Conservation (phyloP, 2,329 filamentous ascomycete genomes). For the Aspergillus hortae region DNA sequence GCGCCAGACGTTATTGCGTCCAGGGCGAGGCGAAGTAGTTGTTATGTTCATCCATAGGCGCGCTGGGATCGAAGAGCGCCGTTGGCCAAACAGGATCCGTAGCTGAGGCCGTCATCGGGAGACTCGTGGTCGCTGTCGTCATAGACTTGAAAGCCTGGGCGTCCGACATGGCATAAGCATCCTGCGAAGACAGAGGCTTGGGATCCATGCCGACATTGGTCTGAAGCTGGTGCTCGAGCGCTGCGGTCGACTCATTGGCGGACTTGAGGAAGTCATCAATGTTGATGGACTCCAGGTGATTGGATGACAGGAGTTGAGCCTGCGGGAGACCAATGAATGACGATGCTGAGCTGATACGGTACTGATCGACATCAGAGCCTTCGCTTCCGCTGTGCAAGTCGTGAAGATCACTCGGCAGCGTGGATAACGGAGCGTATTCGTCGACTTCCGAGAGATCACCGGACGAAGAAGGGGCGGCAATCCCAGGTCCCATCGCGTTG, state of each 20-base stretch:
- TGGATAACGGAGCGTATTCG: slow-evolving; percentile 37
- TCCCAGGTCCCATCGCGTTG: slow-evolving; percentile 35
- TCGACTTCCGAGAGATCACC: slow-evolving; percentile 49
- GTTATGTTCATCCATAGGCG: slow-evolving; percentile 26
- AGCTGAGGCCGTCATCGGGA: slow-evolving; percentile 23
- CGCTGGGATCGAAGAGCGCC: slow-evolving; percentile 29
- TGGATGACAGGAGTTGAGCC: slow-evolving; percentile 38
- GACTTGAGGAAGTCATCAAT: slow-evolving; percentile 45
- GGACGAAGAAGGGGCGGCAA: slow-evolving; percentile 45
- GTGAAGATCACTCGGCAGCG: slow-evolving; percentile 30
- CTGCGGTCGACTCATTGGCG: slow-evolving; percentile 38
- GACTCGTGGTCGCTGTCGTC: slow-evolving; percentile 13
- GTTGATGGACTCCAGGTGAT: slow-evolving; percentile 38
- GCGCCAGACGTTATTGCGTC: slow-evolving; percentile 20
- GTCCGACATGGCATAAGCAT: slow-evolving; percentile 27
- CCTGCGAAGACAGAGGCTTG: slow-evolving; percentile 29
- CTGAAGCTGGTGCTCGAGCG: slow-evolving; percentile 39
- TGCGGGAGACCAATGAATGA: slow-evolving; percentile 42
- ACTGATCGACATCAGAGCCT: slow-evolving; percentile 38
- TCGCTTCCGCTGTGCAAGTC: slow-evolving; percentile 42
- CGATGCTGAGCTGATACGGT: slow-evolving; percentile 41
- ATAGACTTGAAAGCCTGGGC: slow-evolving; percentile 20
- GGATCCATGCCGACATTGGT: slow-evolving; percentile 34
- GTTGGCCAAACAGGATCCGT: slow-evolving; percentile 33
- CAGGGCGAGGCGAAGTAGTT: slow-evolving; percentile 30